A percentile compares a stretch with the other conserved stretches of the same genome.
Evolutionary conservation across 164 flowering plant genomes (phyloP).

Genomic region (Chimonanthus praecox): DNA sequence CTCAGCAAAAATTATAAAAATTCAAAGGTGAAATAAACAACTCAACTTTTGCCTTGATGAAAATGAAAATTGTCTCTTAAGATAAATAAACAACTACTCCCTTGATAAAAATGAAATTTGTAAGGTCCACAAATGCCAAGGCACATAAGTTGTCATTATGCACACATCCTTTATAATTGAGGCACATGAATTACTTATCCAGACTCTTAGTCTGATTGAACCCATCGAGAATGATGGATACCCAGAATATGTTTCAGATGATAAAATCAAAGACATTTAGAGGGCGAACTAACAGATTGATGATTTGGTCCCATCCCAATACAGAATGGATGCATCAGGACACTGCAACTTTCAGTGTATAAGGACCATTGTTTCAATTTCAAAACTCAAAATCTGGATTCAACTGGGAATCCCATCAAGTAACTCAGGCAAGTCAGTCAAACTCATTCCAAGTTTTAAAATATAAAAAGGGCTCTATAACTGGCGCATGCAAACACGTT

Average conservation of each 20-base stretch:
- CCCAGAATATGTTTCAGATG: background rate
- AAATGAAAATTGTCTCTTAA: background rate
- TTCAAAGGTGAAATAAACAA: conserved; percentile 2
- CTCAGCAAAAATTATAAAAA: conserved; percentile 1
- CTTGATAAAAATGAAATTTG: background rate
- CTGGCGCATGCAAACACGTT: too few relatives aligned
- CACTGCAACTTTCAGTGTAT: background rate
- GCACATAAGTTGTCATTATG: background rate
- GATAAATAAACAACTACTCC: background rate
- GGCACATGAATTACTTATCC: background rate
- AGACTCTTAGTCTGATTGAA: background rate
- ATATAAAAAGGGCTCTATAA: too few relatives aligned
- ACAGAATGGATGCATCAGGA: background rate
- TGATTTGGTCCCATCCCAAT: too few relatives aligned
- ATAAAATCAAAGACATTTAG: too few relatives aligned
- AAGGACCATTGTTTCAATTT: too few relatives aligned
- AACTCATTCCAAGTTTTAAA: too few relatives aligned
- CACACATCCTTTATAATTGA: background rate
- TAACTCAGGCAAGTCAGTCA: too few relatives aligned
- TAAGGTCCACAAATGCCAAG: background rate
- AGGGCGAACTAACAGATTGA: background rate
- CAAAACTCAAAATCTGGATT: too few relatives aligned
- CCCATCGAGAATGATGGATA: too few relatives aligned
- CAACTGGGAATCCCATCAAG: too few relatives aligned
- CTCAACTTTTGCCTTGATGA: background rate